These are phyloP conservation scores for Thermochaetoides thermophila DNA, from an alignment of 495 filamentous ascomycete genomes.

Conservation along the genomic window DNA sequence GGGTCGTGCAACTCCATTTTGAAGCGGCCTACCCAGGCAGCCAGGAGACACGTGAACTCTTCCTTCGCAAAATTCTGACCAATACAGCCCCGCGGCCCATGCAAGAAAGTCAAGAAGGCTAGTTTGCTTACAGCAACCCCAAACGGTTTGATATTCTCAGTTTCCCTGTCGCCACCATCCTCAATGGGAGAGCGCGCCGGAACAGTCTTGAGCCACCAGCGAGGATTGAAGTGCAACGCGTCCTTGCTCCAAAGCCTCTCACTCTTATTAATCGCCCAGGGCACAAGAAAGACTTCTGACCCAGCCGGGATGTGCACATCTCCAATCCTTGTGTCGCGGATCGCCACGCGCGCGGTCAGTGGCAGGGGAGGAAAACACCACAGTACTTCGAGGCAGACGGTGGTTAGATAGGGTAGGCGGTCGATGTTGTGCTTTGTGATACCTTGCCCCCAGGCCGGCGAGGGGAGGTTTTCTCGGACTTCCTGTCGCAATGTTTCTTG, in stretches of 20 bases:
- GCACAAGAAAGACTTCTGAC: conserved; percentile 37
- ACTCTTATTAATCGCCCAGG: conserved; percentile 47
- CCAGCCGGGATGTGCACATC: conserved; percentile 39
- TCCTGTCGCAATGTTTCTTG: conserved; percentile 37
- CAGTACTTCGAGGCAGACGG: conserved; percentile 32
- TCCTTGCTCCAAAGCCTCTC: conserved; percentile 42
- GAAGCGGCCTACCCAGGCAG: conserved; percentile 57
- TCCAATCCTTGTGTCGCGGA: conserved; percentile 48
- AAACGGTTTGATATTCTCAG: conserved; percentile 23
- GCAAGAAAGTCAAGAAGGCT: conserved; percentile 45
- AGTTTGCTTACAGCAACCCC: conserved; percentile 43
- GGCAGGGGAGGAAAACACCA: conserved; percentile 34
- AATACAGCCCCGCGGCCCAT: conserved; percentile 47
- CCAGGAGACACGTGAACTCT: conserved; percentile 73
- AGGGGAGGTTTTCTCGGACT: conserved; percentile 47
- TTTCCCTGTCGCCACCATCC: too few species aligned
- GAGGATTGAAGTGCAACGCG: conserved; percentile 42
- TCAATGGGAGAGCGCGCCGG: too few species aligned
- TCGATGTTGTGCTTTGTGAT: conserved; percentile 40
- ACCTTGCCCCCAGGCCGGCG: conserved; percentile 17
- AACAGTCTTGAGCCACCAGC: conserved; percentile 43
- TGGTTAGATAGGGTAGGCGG: conserved; percentile 40
- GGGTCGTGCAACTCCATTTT: conserved; percentile 48
- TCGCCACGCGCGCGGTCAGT: conserved; percentile 48
- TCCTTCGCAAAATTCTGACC: conserved; percentile 61